Conservation (phyloP, 805 yeast species). For the Blastobotrys mokoenaii region DNA sequence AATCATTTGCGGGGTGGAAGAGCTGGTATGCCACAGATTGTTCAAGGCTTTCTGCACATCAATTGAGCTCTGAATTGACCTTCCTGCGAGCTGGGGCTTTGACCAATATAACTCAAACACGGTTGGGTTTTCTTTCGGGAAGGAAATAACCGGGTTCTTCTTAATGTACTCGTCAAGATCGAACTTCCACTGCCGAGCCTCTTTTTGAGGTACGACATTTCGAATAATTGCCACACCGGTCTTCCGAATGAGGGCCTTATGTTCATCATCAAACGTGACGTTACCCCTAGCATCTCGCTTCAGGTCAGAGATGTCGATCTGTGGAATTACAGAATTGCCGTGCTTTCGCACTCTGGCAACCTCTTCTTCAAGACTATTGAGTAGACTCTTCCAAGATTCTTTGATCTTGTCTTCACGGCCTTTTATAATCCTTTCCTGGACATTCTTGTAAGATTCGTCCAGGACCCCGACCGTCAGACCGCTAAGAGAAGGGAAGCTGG, state of each 20-base stretch:
- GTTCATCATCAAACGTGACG: neutral
- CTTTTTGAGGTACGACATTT: slow-evolving; percentile 25
- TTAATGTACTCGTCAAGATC: slow-evolving; percentile 23
- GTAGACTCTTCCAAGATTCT: slow-evolving; percentile 6
- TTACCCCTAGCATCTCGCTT: neutral
- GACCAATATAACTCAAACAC: slow-evolving; percentile 35
- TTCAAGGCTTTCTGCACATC: slow-evolving; percentile 25
- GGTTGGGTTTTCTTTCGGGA: slow-evolving; percentile 21
- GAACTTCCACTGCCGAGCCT: slow-evolving; percentile 22
- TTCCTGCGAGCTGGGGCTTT: slow-evolving; percentile 31
- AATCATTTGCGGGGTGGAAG: slow-evolving; percentile 23
- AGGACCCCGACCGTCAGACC: slow-evolving; percentile 11
- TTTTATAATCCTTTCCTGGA: slow-evolving; percentile 6
- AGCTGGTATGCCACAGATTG: slow-evolving; percentile 24
- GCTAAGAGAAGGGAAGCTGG: slow-evolving; percentile 14
- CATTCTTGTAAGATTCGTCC: slow-evolving; percentile 6
- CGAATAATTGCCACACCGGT: slow-evolving; percentile 29
- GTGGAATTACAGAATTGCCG: slow-evolving; percentile 8
- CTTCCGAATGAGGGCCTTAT: slow-evolving; percentile 8
- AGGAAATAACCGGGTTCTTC: slow-evolving; percentile 25
- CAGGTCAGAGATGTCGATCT: slow-evolving; percentile 7
- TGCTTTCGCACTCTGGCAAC: slow-evolving; percentile 3
- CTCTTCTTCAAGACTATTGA: slow-evolving; percentile 6
- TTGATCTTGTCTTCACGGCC: slow-evolving; percentile 1
- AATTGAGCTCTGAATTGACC: slow-evolving; percentile 32